Percentiles rank a stretch among this genome's conserved stretches.
Conservation (phyloP, 345 rosid genomes). For the Hibiscus syriacus region DNA sequence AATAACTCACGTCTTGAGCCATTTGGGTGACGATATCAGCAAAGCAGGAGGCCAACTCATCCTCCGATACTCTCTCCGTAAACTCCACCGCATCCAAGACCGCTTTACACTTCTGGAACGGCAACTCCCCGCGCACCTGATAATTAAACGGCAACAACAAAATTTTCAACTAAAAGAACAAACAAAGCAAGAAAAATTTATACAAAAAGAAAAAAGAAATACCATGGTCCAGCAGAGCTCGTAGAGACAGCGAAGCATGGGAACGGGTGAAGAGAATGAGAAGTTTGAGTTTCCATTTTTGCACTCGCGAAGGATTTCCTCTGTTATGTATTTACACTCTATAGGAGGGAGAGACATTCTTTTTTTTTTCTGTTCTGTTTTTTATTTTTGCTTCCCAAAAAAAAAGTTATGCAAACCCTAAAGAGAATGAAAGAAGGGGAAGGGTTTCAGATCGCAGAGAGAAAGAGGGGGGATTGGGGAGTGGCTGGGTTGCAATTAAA, state of each 20-base stretch:
- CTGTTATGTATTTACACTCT: constrained; percentile 63
- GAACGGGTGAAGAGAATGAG: constrained; percentile 52
- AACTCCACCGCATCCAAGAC: constrained; percentile 64
- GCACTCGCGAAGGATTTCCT: constrained; percentile 71
- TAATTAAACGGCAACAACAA: constrained; percentile 16
- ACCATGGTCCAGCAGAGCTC: constrained; percentile 87
- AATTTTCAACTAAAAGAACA: background rate
- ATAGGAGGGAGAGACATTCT: constrained; percentile 58
- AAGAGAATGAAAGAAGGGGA: background rate
- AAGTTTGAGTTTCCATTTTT: constrained; percentile 54
- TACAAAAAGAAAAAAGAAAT: background rate
- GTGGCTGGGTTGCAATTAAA: constrained; percentile 2
- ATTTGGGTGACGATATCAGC: constrained; percentile 85
- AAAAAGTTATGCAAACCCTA: background rate
- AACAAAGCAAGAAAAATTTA: background rate
- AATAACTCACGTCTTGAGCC: constrained; percentile 70
- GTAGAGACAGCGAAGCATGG: constrained; percentile 79
- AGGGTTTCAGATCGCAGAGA: background rate
- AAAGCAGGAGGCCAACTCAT: constrained; percentile 56
- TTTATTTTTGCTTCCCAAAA: background rate
- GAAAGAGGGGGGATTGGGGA: background rate
- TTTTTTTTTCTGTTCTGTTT: background rate
- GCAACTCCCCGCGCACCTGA: constrained; percentile 90
- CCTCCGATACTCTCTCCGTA: constrained; percentile 37
- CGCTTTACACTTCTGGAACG: constrained; percentile 68